phyloP scores from a whole-genome alignment of 2,329 filamentous ascomycete genomes.

The Stachybotrys echinatus region DNA sequence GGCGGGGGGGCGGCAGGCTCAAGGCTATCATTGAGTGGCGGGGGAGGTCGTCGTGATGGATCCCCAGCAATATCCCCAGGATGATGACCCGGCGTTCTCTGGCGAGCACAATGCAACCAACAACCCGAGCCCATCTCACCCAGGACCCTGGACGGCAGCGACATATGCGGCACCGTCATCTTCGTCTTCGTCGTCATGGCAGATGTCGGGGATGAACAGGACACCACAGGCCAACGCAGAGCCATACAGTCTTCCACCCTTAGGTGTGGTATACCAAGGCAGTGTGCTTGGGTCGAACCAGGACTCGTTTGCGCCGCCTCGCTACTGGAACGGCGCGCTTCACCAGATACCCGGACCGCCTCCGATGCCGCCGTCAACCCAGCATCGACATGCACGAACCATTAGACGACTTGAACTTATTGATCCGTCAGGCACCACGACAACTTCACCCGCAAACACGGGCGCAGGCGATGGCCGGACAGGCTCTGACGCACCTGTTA shows the following conservation, averaged over 20 bases:
- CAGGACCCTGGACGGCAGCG: constrained; percentile 14
- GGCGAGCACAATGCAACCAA: constrained; percentile 19
- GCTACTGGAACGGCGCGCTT: not conserved
- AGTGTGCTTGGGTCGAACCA: not conserved
- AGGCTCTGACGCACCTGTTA: no score
- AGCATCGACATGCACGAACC: not conserved
- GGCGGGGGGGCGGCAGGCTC: no score
- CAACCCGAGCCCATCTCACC: constrained; percentile 12
- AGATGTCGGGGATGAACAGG: no score
- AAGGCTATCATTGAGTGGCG: no score
- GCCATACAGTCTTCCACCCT: not conserved
- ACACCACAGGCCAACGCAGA: no score
- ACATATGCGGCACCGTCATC: not conserved
- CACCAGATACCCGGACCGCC: not conserved
- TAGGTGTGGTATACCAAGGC: not conserved
- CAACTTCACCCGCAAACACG: no score
- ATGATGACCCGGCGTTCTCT: constrained; percentile 12
- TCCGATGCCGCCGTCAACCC: not conserved
- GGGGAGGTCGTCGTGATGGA: constrained; percentile 15
- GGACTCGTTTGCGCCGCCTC: not conserved
- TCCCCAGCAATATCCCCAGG: constrained; percentile 18
- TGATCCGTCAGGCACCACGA: no score
- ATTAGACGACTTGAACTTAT: no score
- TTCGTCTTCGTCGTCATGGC: not conserved
- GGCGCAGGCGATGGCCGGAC: no score